These are phyloP conservation scores for Cenchrus purpureus DNA, from an alignment of 176 grass and related monocot genomes.

Conservation along the genomic window DNA sequence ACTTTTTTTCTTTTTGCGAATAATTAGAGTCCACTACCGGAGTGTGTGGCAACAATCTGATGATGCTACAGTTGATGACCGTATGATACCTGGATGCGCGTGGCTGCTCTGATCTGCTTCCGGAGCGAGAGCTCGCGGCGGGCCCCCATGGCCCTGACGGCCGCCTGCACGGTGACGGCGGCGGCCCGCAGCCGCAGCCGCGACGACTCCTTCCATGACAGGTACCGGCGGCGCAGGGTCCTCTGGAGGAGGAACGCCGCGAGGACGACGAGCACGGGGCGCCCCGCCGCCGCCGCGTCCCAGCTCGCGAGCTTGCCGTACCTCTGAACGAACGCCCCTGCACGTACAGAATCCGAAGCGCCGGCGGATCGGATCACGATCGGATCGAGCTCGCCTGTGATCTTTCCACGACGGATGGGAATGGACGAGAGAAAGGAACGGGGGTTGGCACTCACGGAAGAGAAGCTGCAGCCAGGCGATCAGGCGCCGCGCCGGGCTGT, in stretches of 20 bases:
- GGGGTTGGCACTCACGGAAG: conserved; percentile 41
- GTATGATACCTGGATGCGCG: conserved; percentile 59
- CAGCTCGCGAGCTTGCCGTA: conserved; percentile 41
- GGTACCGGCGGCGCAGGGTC: conserved; percentile 35
- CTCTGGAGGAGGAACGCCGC: conserved; percentile 41
- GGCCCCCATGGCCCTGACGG: conserved; percentile 39
- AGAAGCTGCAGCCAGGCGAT: conserved; percentile 53
- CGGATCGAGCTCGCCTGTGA: not conserved
- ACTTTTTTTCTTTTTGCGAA: not conserved
- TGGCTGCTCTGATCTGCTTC: conserved; percentile 44
- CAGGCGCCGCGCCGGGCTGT: conserved; percentile 40
- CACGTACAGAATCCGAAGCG: conserved; percentile 9
- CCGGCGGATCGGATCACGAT: conserved; percentile 19
- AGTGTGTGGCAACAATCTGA: no score
- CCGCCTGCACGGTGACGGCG: conserved; percentile 52
- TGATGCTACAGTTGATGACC: not conserved
- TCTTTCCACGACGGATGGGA: not conserved
- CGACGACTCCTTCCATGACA: conserved; percentile 52
- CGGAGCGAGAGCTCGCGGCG: conserved; percentile 53
- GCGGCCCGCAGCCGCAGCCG: conserved; percentile 20
- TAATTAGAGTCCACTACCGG: not conserved
- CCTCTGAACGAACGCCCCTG: conserved; percentile 49
- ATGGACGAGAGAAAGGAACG: not conserved
- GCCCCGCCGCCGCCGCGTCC: conserved; percentile 42
- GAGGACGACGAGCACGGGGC: conserved; percentile 37